Evolutionary conservation across 495 filamentous ascomycete genomes (phyloP).

Genomic region (Trichoderma reesei): DNA sequence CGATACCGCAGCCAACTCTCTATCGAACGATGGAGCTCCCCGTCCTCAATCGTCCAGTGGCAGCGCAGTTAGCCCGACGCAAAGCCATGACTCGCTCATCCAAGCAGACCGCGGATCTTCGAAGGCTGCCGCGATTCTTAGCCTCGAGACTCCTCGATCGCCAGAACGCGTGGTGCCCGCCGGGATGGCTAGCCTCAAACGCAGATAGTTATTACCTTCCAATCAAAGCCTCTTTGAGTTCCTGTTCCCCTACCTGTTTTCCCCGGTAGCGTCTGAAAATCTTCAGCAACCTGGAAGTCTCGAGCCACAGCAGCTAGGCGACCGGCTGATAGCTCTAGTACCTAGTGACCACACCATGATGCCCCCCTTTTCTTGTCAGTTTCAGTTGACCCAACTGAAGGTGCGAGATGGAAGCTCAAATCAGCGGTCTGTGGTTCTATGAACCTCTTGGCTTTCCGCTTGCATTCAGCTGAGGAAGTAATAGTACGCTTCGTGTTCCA

Average conservation of each 20-base stretch:
- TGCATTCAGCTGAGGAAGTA: neutral
- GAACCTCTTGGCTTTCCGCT: neutral
- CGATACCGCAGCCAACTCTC: neutral
- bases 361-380: no score
- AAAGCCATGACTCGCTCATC: slow-evolving; percentile 4
- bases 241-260: neutral
- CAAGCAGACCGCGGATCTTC: neutral
- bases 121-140: neutral
- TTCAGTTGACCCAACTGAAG: no score
- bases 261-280: neutral
- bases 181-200: neutral
- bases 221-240: neutral
- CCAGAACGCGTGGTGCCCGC: neutral
- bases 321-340: no score
- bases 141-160: neutral
- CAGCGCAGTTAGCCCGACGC: neutral
- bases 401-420: no score
- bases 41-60: neutral
- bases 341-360: no score
- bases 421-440: neutral
- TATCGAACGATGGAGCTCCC: neutral
- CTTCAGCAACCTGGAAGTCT: neutral
- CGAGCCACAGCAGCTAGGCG: neutral
- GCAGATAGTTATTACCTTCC: neutral
- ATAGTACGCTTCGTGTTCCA: no score